phyloP scores from a whole-genome alignment of 176 grass and related monocot genomes.

The Avena atlantica region DNA sequence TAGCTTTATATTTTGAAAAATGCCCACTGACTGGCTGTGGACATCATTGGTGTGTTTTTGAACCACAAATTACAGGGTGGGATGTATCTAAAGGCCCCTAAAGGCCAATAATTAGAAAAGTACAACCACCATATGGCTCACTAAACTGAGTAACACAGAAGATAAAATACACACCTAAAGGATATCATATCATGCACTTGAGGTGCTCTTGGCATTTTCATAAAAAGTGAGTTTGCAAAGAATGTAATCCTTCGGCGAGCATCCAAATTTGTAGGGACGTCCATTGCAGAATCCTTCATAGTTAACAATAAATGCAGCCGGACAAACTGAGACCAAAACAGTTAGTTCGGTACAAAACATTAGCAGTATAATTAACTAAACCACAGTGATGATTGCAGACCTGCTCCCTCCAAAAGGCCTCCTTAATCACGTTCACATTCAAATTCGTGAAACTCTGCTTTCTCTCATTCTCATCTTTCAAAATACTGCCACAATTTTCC shows the following conservation, averaged over 20 bases:
- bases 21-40: constrained; percentile 9
- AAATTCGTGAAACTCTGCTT: constrained; percentile 56
- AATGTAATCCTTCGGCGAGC: constrained; percentile 81
- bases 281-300: constrained; percentile 75
- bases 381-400: constrained; percentile 42
- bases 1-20: constrained; percentile 11
- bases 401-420: constrained; percentile 64
- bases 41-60: neutral
- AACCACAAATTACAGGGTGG: neutral
- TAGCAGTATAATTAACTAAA: constrained; percentile 28
- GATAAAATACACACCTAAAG: constrained; percentile 62
- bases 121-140: neutral
- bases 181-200: constrained; percentile 76
- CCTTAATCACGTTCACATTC: constrained; percentile 41
- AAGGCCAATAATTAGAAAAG: neutral
- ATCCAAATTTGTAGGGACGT: constrained; percentile 79
- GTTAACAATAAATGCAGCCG: constrained; percentile 72
- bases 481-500: constrained; percentile 48
- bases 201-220: constrained; percentile 70
- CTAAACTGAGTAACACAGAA: neutral
- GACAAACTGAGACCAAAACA: constrained; percentile 52
- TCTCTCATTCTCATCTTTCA: constrained; percentile 52
- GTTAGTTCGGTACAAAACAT: constrained; percentile 34
- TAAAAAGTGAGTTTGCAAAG: constrained; percentile 84
- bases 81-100: neutral